A percentile compares a stretch with the other conserved stretches of the same genome.
These are phyloP conservation scores for Cyberlindnera mycetangii DNA, from an alignment of 805 yeast species.

Conservation along the genomic window DNA sequence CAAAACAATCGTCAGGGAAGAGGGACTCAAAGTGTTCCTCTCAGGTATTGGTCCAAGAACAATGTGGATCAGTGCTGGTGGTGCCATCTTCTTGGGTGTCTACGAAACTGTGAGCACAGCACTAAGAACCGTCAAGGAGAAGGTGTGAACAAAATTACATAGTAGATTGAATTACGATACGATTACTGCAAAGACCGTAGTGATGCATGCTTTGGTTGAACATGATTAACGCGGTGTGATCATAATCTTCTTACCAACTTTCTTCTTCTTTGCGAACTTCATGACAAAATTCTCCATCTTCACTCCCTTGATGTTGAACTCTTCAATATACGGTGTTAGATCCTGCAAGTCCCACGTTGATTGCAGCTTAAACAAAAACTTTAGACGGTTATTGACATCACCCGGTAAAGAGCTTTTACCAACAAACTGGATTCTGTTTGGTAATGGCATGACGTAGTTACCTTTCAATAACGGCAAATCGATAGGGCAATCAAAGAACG, in stretches of 20 bases:
- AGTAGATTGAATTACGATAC: no score
- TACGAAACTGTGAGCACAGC: conserved; percentile 55
- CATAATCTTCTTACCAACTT: conserved; percentile 39
- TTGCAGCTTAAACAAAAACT: conserved; percentile 51
- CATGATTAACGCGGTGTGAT: conserved; percentile 29
- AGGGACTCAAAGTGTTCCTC: conserved; percentile 70
- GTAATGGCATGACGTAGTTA: conserved; percentile 45
- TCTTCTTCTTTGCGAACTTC: conserved; percentile 58
- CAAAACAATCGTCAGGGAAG: conserved; percentile 55
- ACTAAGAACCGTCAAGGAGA: conserved; percentile 11
- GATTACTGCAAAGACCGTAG: background rate
- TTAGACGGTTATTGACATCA: conserved; percentile 48
- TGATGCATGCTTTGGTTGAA: background rate
- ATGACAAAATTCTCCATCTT: conserved; percentile 57
- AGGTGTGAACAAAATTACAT: background rate
- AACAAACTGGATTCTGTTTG: conserved; percentile 49
- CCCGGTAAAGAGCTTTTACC: conserved; percentile 45
- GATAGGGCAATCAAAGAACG: conserved; percentile 57
- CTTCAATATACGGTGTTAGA: conserved; percentile 59
- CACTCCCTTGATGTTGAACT: conserved; percentile 49
- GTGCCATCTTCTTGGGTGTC: conserved; percentile 93
- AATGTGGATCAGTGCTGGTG: conserved; percentile 97
- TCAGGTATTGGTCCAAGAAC: conserved; percentile 94
- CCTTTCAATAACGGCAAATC: conserved; percentile 57
- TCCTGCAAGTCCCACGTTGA: conserved; percentile 60